Base-by-base conservation (phyloP, 257 asterid species). In the Striga asiatica region DNA sequence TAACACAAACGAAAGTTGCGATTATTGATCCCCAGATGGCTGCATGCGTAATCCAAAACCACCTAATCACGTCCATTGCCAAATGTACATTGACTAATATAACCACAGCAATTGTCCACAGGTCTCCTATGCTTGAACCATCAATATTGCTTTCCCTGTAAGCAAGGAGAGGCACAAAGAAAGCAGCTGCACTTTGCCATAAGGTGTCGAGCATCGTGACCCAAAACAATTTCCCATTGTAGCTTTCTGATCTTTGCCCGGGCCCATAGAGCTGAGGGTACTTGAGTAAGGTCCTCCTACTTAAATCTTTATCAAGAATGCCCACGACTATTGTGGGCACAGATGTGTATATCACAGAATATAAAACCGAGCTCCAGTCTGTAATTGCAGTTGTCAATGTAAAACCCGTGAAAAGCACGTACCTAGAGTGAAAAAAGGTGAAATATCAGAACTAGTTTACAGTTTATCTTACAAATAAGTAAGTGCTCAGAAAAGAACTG, bases 341-440 rank as follows among this genome's bases (percentile, higher is more conserved):
- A 1, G 97, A 45, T 2, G 97, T 82, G 77, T 92, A 92, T 29
- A 92, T 70, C 66, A 92, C 76, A 8, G 99, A 88, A 67, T 81
- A 92, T 68, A 92, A 64, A 73, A 92, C 74, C 37, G 91, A 81
- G 94, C 99, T 92, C 99, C 95, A 92, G 60, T 92, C 99, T 0
- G 99, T 88, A 43, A 92, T 73, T 10, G 99, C 91, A 13, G 97
- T 88, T 19, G 95, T 92, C 66, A 92, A 71, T 4, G 97, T 78
- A 84, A 80, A 92, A 42, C 74, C 61, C 2, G 95, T 88, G 73
- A 77, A 92, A 37, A 88, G 93, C 41, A 66, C 87, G 27, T 79
- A 92, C 99, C 99, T 92, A 76, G 37, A 66, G 50, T 54, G 37
- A 68, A 43, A 20, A 17, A 58, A 28, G 17, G 39, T 17, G 20